phyloP scores from a whole-genome alignment of 352 stramenopile species.

The Pythium sp. region DNA sequence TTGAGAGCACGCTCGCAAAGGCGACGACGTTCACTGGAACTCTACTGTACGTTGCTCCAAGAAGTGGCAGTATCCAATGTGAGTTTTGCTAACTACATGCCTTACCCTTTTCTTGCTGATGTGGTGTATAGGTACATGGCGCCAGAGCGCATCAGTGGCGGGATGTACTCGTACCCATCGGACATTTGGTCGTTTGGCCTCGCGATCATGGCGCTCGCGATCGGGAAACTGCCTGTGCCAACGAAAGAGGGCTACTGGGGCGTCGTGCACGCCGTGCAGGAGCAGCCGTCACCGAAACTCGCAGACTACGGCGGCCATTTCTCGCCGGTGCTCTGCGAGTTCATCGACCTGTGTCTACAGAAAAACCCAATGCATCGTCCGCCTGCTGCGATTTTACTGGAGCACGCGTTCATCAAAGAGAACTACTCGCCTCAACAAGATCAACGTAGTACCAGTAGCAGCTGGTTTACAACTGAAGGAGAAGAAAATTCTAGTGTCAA shows the following conservation, averaged over 20 bases:
- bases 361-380: constrained; percentile 74
- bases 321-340: constrained; percentile 69
- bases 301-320: constrained; percentile 62
- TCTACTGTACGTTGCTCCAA: constrained; percentile 47
- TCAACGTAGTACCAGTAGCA: constrained; percentile 21
- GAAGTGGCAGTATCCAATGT: background rate
- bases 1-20: constrained; percentile 84
- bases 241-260: constrained; percentile 87
- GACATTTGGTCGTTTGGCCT: constrained; percentile 85
- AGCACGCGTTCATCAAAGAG: constrained; percentile 69
- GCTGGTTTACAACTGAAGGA: background rate
- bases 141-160: constrained; percentile 90
- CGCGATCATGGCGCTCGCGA: constrained; percentile 81
- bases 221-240: constrained; percentile 83
- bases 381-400: constrained; percentile 43
- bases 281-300: constrained; percentile 68
- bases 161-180: constrained; percentile 85
- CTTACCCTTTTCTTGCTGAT: background rate
- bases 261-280: constrained; percentile 82
- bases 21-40: constrained; percentile 91
- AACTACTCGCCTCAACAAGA: constrained; percentile 34
- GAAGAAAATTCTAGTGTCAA: constrained; percentile 9
- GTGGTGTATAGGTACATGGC: constrained; percentile 81
- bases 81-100: background rate
- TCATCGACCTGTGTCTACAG: constrained; percentile 74